Evolutionary conservation across 768 basidiomycete genomes (phyloP), one percentile per base, ranked within the genome.

Genomic region (Asterophora parasitica): DNA sequence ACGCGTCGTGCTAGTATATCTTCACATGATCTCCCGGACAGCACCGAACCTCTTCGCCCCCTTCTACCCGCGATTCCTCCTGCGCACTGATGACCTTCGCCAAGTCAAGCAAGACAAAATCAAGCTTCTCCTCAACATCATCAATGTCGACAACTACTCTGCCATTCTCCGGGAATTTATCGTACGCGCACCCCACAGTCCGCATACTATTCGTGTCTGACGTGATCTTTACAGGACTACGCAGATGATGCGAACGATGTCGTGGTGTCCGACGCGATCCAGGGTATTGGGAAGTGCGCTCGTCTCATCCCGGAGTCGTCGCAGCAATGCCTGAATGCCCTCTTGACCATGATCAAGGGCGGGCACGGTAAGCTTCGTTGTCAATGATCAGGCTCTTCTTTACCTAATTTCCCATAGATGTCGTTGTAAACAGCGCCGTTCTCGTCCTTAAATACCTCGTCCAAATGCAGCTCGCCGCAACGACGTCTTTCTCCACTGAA

Each of bases 381-480:
- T 39, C n/a, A 26, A 42, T n/a, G 32, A 43, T 19, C 7, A 31
- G 19, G n/a, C n/a, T n/a, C n/a, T n/a, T 17, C 37, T 53, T 20
- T 23, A 28, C 13, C 11, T 20, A 12, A 30, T 34, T 39, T 46
- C 13, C 7, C 10, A 17, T 39, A 94, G 93, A 92, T 59, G 65
- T 73, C 2, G 78, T 91, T 10, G 86, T 92, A 30, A 84, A 81
- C 55, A 83, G 77, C 49, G 86, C 92, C 1, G 87, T 97, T 31
- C 66, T 92, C 39, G 89, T 92, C 7, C 77, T 96, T 41, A 93
- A 95, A 64, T 74, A 81, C 16, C 79, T 96, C 19, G 82, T 95
- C 13, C 88, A 94, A 53, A 70, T 74, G 26, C 83, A 83, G 49
- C 70, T 84, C 19, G 66, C 67, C 12, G 52, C 65, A 23, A 42